Base-by-base conservation (phyloP, 129 eudicot genomes). In the Escallonia herrerae region DNA sequence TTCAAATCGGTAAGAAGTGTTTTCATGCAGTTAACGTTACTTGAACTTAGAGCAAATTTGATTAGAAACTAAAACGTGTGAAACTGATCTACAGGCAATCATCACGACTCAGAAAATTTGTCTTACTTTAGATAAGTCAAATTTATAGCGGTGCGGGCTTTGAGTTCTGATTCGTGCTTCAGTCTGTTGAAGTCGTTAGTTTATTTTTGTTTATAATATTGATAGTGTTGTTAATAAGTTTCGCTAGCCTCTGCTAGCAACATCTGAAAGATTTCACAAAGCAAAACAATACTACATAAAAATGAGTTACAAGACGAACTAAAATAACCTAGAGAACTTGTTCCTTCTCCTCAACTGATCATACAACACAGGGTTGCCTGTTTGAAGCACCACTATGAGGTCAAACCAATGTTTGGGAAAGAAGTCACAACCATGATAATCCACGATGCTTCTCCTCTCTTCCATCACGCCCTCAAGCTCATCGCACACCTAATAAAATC, bases 391-490 rank as follows among this genome's bases (percentile, higher is more conserved):
- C 55, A 83, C 95, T 59, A 87, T 91, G 38, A 78, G 83, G 71
- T 91, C 95, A 68, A 91, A 91, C 96, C 96, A 88, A 43, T 95
- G 95, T 60, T 94, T 93, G 40, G 99, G 99, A 60, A 94, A 94
- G 68, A 89, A 94, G 73, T 94, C 99, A 9, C 97, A 89, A 40
- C 99, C 97, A 62, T 94, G 99, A 69, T 94, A 79, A 74, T 94
- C 99, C 71, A 94, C 93, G 46, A 94, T 94, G 83, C 75, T 83
- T 68, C 99, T 97, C 51, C 99, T 97, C 62, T 72, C 83, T 76
- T 82, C 95, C 97, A 94, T 94, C 72, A 84, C 72, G 50, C 89
- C 95, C 70, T 94, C 99, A 55, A 94, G 95, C 74, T 94, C 99
- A 70, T 94, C 99, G 78, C 95, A 94, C 43, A 93, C 96, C 99